These are phyloP conservation scores for Eimeria sp. DNA, from an alignment of 169 alveolate genomes.

Conservation along the genomic window DNA sequence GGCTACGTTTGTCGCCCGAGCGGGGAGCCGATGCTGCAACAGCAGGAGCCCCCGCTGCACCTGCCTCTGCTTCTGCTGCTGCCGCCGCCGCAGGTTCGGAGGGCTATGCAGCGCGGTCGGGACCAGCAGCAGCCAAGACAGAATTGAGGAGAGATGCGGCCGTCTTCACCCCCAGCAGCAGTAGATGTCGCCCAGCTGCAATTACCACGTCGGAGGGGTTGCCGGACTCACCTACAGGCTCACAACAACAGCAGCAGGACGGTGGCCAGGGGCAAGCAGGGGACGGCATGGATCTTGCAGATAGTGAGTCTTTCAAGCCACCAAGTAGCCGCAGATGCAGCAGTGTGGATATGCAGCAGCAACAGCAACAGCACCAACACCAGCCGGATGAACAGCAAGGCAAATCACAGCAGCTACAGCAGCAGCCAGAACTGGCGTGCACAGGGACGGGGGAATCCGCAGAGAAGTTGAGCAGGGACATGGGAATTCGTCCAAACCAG, in stretches of 20 bases:
- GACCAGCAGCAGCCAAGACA: neutral
- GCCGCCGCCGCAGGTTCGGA: neutral
- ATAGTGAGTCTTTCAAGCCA: neutral
- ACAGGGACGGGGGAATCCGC: constrained; percentile 2
- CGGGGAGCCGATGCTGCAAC: neutral
- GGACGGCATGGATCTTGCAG: too few species aligned
- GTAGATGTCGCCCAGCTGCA: too few species aligned
- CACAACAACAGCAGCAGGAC: constrained; percentile 8
- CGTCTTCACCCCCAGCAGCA: neutral
- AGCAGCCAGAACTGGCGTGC: neutral
- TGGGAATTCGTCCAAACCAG: too few species aligned
- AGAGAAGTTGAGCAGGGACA: neutral
- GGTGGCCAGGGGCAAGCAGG: too few species aligned
- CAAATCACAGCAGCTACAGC: neutral
- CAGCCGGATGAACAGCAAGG: neutral
- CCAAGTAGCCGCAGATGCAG: constrained; percentile 20
- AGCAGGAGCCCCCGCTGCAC: neutral
- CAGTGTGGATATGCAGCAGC: neutral
- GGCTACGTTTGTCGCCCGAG: neutral
- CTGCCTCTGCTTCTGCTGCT: neutral
- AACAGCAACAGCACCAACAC: constrained; percentile 14
- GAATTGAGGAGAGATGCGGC: neutral
- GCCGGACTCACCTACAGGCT: neutral
- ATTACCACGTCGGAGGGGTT: too few species aligned
- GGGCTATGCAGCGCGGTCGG: neutral